These are phyloP conservation scores for Alternaria panax DNA, from an alignment of 2,329 filamentous ascomycete species.

Conservation along the genomic window DNA sequence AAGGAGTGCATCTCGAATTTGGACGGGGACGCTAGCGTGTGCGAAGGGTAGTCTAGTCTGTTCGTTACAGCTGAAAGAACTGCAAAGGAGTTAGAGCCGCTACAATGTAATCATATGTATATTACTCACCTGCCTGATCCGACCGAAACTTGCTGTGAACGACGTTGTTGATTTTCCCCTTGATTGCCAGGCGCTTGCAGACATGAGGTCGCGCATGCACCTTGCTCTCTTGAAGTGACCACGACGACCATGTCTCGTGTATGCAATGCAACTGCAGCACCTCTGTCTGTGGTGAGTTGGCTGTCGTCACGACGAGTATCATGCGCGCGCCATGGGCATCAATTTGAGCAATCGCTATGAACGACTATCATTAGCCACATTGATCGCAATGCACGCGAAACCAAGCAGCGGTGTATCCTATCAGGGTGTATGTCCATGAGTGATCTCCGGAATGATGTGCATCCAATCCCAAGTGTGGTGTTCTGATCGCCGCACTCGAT, in stretches of 20 bases:
- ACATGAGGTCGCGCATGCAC: background rate
- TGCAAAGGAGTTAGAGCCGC: background rate
- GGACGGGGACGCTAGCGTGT: background rate
- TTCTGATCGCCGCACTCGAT: background rate
- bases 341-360: background rate
- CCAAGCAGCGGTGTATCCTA: background rate
- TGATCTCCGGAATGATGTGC: background rate
- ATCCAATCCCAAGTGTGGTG: background rate
- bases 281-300: background rate
- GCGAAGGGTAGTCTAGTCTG: conserved; percentile 3
- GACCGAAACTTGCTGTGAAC: background rate
- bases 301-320: background rate
- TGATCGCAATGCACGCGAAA: background rate
- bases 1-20: background rate
- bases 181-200: background rate
- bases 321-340: background rate
- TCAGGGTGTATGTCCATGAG: background rate
- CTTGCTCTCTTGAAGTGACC: background rate
- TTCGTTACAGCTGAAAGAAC: conserved; percentile 1
- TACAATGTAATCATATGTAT: background rate
- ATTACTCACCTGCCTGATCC: background rate
- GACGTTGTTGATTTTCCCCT: background rate
- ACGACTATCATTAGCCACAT: background rate
- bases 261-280: background rate
- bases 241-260: background rate